Evolutionary conservation across 495 filamentous ascomycete species (phyloP).

Genomic region (Xylaria sp.): DNA sequence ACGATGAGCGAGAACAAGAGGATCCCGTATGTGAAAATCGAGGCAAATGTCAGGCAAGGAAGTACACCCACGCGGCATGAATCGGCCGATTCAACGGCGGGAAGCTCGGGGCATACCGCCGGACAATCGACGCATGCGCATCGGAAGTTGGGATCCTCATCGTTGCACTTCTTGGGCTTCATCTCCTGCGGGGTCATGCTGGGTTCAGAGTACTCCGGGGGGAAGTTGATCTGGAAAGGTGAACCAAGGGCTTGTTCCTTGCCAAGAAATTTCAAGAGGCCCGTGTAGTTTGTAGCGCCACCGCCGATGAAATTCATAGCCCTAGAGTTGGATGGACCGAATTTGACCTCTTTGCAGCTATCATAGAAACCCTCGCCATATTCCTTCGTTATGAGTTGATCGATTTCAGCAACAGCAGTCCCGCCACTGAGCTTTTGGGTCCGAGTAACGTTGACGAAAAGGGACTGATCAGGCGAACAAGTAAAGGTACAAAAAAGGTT

Average conservation of each 20-base stretch:
- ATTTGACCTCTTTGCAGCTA: slow-evolving; percentile 98
- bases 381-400: slow-evolving; percentile 84
- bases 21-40: slow-evolving; percentile 83
- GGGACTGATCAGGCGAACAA: slow-evolving; percentile 93
- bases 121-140: slow-evolving; percentile 95
- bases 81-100: slow-evolving; percentile 68
- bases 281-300: slow-evolving; percentile 85
- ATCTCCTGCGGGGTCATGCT: slow-evolving; percentile 71
- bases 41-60: slow-evolving; percentile 89
- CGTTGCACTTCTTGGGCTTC: slow-evolving; percentile 83
- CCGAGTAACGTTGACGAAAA: slow-evolving; percentile 92
- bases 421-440: slow-evolving; percentile 72
- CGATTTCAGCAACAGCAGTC: slow-evolving; percentile 80
- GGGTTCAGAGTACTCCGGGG: slow-evolving; percentile 64
- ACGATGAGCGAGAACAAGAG: slow-evolving; percentile 71
- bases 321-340: slow-evolving; percentile 87
- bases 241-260: slow-evolving; percentile 87
- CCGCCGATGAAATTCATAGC: slow-evolving; percentile 97
- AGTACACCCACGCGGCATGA: slow-evolving; percentile 84
- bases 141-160: slow-evolving; percentile 79
- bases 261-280: slow-evolving; percentile 90
- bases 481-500: slow-evolving; percentile 98
- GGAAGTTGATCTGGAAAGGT: slow-evolving; percentile 97
- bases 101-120: slow-evolving; percentile 79
- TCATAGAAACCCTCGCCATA: slow-evolving; percentile 92